A percentile compares a stretch with the other conserved stretches of the same genome.
Conservation (phyloP, 352 stramenopile genomes). For the Elongisporangium undulatum region DNA sequence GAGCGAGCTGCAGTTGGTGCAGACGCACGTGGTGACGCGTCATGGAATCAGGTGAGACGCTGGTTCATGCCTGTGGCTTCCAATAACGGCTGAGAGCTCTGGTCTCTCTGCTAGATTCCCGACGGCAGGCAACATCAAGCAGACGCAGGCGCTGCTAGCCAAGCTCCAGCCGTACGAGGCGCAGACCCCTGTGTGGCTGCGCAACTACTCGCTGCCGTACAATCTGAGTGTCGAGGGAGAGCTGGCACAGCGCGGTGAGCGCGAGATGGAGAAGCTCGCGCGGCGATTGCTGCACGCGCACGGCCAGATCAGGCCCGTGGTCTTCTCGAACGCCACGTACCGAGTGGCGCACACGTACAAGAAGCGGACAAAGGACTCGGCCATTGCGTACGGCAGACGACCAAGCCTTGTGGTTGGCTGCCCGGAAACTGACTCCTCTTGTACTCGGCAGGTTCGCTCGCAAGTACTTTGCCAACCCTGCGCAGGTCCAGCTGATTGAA, state of each 20-base stretch:
- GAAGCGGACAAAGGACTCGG: conserved; percentile 48
- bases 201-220: conserved; percentile 63
- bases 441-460: conserved; percentile 32
- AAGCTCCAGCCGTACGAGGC: conserved; percentile 31
- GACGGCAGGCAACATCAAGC: conserved; percentile 36
- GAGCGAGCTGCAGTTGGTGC: conserved; percentile 43
- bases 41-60: conserved; percentile 48
- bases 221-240: conserved; percentile 43
- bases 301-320: conserved; percentile 13
- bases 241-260: conserved; percentile 26
- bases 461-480: conserved; percentile 45
- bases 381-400: conserved; percentile 28
- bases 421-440: neutral
- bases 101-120: conserved; percentile 34
- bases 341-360: conserved; percentile 48
- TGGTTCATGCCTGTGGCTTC: neutral
- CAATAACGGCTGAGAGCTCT: neutral
- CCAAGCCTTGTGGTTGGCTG: neutral
- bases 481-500: conserved; percentile 38
- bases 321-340: conserved; percentile 34
- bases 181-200: conserved; percentile 48
- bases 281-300: conserved; percentile 15
- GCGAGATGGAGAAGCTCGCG: conserved; percentile 34
- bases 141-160: conserved; percentile 41
- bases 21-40: conserved; percentile 56